phyloP scores from a whole-genome alignment of 495 filamentous ascomycete genomes.

The Glonium stellatum region DNA sequence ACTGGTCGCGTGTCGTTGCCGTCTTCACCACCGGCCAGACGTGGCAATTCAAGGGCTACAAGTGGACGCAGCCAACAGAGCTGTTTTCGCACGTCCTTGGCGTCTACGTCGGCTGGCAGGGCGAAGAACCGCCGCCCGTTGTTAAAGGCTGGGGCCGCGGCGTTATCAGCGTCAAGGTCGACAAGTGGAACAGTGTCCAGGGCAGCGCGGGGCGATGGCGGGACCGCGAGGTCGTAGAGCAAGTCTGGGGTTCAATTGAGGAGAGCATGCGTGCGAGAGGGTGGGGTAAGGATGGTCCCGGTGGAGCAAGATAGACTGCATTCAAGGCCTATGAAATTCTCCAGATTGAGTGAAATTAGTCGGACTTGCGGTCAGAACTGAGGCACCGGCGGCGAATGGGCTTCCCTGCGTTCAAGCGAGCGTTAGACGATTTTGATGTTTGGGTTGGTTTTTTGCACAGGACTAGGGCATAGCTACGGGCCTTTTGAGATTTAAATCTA shows the following conservation, averaged over 20 bases:
- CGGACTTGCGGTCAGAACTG: no score
- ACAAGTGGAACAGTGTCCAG: slow-evolving; percentile 56
- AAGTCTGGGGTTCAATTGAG: slow-evolving; percentile 86
- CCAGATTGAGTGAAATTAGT: no score
- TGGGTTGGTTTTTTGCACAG: no score
- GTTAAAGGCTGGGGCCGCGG: slow-evolving; percentile 80
- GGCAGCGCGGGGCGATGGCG: slow-evolving; percentile 64
- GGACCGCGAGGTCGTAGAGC: slow-evolving; percentile 89
- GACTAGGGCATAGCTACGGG: no score
- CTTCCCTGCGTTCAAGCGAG: no score
- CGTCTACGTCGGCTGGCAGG: slow-evolving; percentile 85
- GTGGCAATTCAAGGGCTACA: slow-evolving; percentile 98
- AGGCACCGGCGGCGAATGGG: no score
- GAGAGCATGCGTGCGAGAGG: slow-evolving; percentile 78
- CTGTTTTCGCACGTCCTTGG: slow-evolving; percentile 83
- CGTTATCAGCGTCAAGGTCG: slow-evolving; percentile 65
- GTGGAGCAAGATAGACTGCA: not conserved
- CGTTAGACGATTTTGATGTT: no score
- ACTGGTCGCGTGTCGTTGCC: slow-evolving; percentile 92
- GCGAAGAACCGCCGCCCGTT: slow-evolving; percentile 67
- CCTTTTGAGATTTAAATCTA: no score
- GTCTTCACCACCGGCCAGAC: slow-evolving; percentile 97
- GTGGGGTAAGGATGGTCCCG: slow-evolving; percentile 60
- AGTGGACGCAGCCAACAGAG: slow-evolving; percentile 83
- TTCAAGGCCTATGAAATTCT: no score